Base-by-base conservation (phyloP, 2,329 filamentous ascomycete species). In the Verticillium albo-atrum region DNA sequence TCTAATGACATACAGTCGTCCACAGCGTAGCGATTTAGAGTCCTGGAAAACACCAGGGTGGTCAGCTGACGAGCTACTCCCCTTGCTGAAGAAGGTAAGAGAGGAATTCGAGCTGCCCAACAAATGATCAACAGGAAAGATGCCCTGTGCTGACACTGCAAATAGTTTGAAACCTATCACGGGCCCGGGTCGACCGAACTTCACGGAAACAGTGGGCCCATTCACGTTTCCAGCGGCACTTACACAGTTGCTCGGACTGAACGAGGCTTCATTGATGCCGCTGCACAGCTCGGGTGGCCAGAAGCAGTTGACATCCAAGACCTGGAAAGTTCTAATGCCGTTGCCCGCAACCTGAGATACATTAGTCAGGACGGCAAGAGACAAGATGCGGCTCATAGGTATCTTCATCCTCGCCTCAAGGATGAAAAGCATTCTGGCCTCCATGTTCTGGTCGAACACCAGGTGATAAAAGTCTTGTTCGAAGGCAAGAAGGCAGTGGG, bases 301-400 rank as follows among this genome's bases (percentile, higher is more conserved):
- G 77, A 85, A 62, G 72, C 83, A 20, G 69, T 75, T 14, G 83
- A 88, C 62, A 59, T 86, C n/a, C 78, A 86, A 55, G 76, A 78
- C 54, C 72, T 87, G 0, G 75, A 82, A 0, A 61, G 73, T 55
- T 66, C 67, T 52, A 72, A 73, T 20, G 70, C 64, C 12, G 62
- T 72, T 60, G 59, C 70, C 68, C 72, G 78, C 63, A 77, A 77
- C 75, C 68, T 75, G 30, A 72, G 77, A n/a, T 85, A 82, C 62
- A 75, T 85, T 5, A 71, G 72, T 1, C 74, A 72, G 0, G 77
- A 84, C 2, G 84, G 84, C n/a, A 74, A 74, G 50, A 78, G 85
- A 20, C 83, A 86, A 65, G 85, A 88, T 64, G 73, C 83, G 1
- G 84, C 84, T 0, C 78, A 82, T 60, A 66, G 73, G 15, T 87